Conservation (phyloP, 768 basidiomycete genomes). For the Tubosaeta sp. region DNA sequence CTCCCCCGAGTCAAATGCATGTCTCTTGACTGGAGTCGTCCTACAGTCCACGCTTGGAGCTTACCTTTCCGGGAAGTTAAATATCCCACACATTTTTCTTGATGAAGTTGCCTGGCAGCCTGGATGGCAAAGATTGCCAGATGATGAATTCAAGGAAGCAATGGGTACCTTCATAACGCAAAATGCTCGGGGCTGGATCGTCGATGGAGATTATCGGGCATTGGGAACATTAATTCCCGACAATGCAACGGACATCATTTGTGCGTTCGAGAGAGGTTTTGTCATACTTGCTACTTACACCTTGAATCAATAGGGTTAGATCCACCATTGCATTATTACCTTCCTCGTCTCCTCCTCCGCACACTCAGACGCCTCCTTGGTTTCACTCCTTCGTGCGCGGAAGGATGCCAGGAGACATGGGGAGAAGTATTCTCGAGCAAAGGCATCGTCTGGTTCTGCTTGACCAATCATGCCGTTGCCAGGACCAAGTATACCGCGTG, state of each 20-base stretch:
- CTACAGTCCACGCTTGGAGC: slow-evolving; percentile 46
- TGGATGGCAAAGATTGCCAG: slow-evolving; percentile 37
- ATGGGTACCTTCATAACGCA: slow-evolving; percentile 23
- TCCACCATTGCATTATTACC: slow-evolving; percentile 56
- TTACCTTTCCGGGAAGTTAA: slow-evolving; percentile 41
- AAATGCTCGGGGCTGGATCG: slow-evolving; percentile 44
- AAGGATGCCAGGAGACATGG: slow-evolving; percentile 45
- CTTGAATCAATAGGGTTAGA: slow-evolving; percentile 51
- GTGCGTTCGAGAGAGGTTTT: slow-evolving; percentile 30
- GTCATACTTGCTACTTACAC: neutral
- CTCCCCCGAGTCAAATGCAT: neutral
- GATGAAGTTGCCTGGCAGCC: slow-evolving; percentile 49
- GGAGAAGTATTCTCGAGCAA: slow-evolving; percentile 41
- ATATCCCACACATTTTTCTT: slow-evolving; percentile 43
- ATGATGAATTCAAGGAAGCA: slow-evolving; percentile 21
- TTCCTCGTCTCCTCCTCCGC: slow-evolving; percentile 53
- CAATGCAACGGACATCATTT: slow-evolving; percentile 48
- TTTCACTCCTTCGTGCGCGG: slow-evolving; percentile 38
- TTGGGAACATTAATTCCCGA: slow-evolving; percentile 34
- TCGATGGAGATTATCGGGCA: slow-evolving; percentile 45
- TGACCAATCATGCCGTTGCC: slow-evolving; percentile 35
- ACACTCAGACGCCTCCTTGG: slow-evolving; percentile 46
- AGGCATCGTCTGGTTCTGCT: slow-evolving; percentile 49
- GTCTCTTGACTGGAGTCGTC: neutral
- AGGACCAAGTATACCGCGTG: slow-evolving; percentile 16